Evolutionary conservation across 1,284 basidiomycete species (phyloP), one percentile per base, ranked within the genome.

Genomic region (Trichosporon sp.): DNA sequence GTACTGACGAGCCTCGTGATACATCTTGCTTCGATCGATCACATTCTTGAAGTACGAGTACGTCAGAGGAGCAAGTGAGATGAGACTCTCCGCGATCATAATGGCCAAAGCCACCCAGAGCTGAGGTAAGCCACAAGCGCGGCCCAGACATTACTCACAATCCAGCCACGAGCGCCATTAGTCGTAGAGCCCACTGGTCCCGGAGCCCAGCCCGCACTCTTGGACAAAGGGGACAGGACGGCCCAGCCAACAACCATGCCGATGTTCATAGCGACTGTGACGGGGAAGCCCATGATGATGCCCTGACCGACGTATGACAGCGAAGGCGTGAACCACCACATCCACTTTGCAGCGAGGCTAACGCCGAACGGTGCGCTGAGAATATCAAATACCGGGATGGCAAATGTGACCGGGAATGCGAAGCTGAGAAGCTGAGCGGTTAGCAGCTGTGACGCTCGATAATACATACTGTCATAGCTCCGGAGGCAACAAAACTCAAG

Each of bases 231-330:
- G 0, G 92, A 92, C 21, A 98, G 83, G 25, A 98, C 81, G 3
- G 86, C 93, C 95, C 95, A 98, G 13, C 95, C 95, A 1, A 92
- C 87, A n/a, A 98, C 70, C 89, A 96, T 96, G 36, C 95, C 94
- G 60, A 92, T 77, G 70, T 90, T 94, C 95, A 98, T 97, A 74
- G 90, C 91, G 29, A 95, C 75, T 0, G 93, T 95, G 0, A 93
- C 96, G 0, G 93, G 91, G 70, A 95, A 89, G 3, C 95, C 95
- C 95, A 98, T 98, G 75, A 98, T 98, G 69, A 98, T 94, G 4
- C 94, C 92, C 85, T 95, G 92, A 0, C 92, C 92, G 37, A 95
- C 86, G 73, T 94, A 95, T 2, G 90, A 92, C 56, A 96, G 82
- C 76, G 91, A 94, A 0, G 93, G 93, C 0, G 92, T 92, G 75